Evolutionary conservation across 345 rosid genomes (phyloP), one percentile per base, ranked within the genome.

Genomic region (Hibiscus trionum): DNA sequence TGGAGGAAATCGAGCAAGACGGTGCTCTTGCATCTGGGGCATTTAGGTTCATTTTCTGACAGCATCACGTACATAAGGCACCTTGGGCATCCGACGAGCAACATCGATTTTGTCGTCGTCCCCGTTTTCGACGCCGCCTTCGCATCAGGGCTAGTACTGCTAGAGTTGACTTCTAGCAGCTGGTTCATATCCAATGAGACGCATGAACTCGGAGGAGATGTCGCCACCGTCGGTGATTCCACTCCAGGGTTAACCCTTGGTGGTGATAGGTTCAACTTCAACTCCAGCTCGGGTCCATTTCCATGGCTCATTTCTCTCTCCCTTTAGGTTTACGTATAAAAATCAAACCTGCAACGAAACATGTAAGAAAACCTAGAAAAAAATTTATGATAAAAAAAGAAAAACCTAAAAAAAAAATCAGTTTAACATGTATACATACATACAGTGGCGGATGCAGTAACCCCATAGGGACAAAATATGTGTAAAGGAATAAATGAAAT

Each of bases 51-150:
- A 31, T 85, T 87, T 76, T 88, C 89, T 0, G 96, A 87, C 21
- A 91, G 86, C 97, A 91, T 90, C 26, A 91, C 92, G 72, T 91
- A 91, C 96, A 91, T 90, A 66, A 88, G 88, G 83, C 97, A 91
- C 72, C 96, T 82, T 16, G 97, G 96, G 65, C 97, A 91, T 0
- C 97, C 98, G 1, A 90, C 98, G 6, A 95, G 91, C 58, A 93
- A 81, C 99, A 95, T 95, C 26, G 98, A 88, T 31, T 3, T 31
- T 4, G 35, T 31, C 5, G 4, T 4, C 1, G 91, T 83, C 7
- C 93, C 83, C 74, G 21, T 7, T 24, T 0, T 24, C 24, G 1
- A 24, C 9, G 7, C 57, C 24, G 57, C 11, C 7, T 2, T 7
- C 10, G 59, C 4, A 17, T 17, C 26, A 1, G 59, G 12, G 12